Evolutionary conservation across 352 stramenopile genomes (phyloP).

Genomic region (Globisporangium parvum): DNA sequence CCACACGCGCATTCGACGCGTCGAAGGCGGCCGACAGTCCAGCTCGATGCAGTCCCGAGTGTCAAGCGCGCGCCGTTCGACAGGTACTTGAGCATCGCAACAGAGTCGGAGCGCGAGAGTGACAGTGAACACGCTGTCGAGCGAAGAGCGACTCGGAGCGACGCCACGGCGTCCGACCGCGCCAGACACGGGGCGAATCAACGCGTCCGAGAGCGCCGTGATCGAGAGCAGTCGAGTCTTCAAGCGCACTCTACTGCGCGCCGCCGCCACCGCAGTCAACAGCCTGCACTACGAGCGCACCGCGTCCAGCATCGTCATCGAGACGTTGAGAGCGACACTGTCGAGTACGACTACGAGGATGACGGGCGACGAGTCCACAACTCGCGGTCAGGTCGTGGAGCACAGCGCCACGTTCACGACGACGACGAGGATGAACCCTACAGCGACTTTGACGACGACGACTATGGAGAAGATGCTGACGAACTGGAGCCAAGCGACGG

Average conservation of each 20-base stretch:
- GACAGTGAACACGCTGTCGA: not conserved
- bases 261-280: no score
- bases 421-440: no score
- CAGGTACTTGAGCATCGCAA: conserved; percentile 8
- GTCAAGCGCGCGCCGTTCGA: conserved; percentile 10
- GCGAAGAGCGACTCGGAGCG: not conserved
- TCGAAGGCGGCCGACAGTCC: not conserved
- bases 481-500: conserved; percentile 2
- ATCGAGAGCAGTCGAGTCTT: no score
- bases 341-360: not conserved
- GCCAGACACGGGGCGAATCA: no score
- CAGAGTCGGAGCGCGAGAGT: conserved; percentile 1
- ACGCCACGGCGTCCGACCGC: no score
- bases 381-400: no score
- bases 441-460: conserved; percentile 4
- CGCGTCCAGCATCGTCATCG: no score
- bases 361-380: not conserved
- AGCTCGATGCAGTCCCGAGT: not conserved
- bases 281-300: not conserved
- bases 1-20: no score
- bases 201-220: no score
- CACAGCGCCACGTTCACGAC: no score
- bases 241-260: no score
- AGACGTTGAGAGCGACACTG: not conserved
- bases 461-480: conserved; percentile 5